Conservation (phyloP, 306 rosid genomes). For the Acacia melanoxylon region DNA sequence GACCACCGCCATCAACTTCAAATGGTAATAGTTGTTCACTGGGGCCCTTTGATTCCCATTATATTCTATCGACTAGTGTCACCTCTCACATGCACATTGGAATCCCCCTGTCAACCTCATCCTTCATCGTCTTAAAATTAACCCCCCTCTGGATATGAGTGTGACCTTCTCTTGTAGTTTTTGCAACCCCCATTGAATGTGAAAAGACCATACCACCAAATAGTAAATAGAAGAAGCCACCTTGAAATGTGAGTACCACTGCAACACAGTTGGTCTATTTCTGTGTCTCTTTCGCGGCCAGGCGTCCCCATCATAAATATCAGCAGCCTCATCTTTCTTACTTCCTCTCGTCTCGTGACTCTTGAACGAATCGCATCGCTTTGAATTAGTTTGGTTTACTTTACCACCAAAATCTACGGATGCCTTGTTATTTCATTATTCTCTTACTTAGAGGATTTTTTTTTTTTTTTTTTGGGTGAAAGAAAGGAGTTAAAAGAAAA, state of each 20-base stretch:
- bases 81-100: not conserved
- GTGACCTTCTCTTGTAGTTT: conserved; percentile 31
- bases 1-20: conserved; percentile 5
- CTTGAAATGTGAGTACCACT: conserved; percentile 3
- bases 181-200: conserved; percentile 6
- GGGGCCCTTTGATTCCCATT: conserved; percentile 20
- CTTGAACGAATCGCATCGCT: not conserved
- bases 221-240: not conserved
- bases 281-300: conserved; percentile 11
- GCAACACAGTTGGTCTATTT: conserved; percentile 35
- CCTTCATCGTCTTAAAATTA: not conserved
- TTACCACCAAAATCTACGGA: not conserved
- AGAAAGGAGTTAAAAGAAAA: not conserved
- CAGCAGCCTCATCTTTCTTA: conserved; percentile 31
- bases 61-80: conserved; percentile 4
- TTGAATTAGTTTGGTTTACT: not conserved
- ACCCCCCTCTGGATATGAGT: conserved; percentile 17
- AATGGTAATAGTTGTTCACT: not conserved
- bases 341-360: not conserved
- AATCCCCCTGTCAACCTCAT: conserved; percentile 19
- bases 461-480: not conserved
- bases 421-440: not conserved
- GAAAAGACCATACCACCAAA: not conserved
- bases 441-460: not conserved
- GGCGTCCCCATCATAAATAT: conserved; percentile 47